These are phyloP conservation scores for Phytophthora chlamydospora DNA, from an alignment of 352 stramenopile genomes.

Conservation along the genomic window DNA sequence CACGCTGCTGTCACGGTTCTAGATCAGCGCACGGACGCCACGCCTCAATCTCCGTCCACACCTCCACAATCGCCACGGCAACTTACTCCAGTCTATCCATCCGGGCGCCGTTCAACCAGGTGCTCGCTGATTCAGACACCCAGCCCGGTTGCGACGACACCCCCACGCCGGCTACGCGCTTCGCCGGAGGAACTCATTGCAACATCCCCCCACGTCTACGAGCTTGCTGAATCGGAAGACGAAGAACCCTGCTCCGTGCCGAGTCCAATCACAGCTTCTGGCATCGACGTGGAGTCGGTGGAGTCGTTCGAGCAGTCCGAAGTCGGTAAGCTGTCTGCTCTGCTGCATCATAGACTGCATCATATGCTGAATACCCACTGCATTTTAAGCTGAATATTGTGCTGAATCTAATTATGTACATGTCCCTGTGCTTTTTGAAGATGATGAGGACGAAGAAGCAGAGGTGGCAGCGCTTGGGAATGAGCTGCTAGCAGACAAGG, in stretches of 20 bases:
- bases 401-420: slow-evolving; percentile 14
- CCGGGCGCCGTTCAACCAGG: background rate
- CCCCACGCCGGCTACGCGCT: background rate
- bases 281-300: background rate
- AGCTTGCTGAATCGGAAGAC: no score
- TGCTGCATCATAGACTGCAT: slow-evolving; percentile 18
- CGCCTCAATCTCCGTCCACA: no score
- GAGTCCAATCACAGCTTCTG: no score
- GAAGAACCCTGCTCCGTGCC: no score
- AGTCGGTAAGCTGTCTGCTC: slow-evolving; percentile 3
- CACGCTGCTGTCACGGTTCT: background rate
- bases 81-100: no score
- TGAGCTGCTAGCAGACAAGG: slow-evolving; percentile 9
- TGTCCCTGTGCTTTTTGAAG: slow-evolving; percentile 6
- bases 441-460: background rate
- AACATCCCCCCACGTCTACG: slow-evolving; percentile 1
- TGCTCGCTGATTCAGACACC: slow-evolving; percentile 1
- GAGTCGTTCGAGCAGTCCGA: background rate
- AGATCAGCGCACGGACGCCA: no score
- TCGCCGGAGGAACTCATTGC: background rate
- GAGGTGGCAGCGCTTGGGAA: background rate
- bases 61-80: no score
- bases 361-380: slow-evolving; percentile 8
- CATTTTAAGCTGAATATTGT: slow-evolving; percentile 12
- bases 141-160: background rate